phyloP scores from a whole-genome alignment of 768 basidiomycete species.

The Amanita rimosa region DNA sequence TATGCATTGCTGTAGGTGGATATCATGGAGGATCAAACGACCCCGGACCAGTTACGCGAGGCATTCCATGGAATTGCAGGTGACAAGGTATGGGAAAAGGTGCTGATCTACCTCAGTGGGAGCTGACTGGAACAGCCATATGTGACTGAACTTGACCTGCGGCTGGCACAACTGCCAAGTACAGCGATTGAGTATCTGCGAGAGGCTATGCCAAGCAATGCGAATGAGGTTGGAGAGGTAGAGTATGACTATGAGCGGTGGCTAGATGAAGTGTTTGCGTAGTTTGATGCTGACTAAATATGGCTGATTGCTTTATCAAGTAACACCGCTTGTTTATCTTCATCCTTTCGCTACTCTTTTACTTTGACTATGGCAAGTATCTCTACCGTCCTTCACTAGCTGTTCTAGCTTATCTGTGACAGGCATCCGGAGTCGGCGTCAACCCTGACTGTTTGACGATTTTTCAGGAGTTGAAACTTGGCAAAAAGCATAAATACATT shows the following conservation, averaged over 20 bases:
- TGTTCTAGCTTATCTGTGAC: conserved; percentile 5
- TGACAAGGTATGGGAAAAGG: conserved; percentile 60
- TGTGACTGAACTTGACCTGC: conserved; percentile 89
- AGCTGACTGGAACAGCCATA: conserved; percentile 45
- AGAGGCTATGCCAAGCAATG: conserved; percentile 61
- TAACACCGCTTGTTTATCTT: conserved; percentile 3
- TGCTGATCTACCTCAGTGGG: neutral
- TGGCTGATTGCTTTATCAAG: conserved; percentile 14
- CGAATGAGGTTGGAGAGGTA: conserved; percentile 44
- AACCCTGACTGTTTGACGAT: conserved; percentile 41
- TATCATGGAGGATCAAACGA: conserved; percentile 92
- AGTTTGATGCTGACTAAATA: conserved; percentile 11
- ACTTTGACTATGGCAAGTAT: conserved; percentile 19
- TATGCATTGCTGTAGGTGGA: conserved; percentile 51
- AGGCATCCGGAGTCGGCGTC: conserved; percentile 62
- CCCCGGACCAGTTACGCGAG: conserved; percentile 83
- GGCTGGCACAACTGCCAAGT: conserved; percentile 68
- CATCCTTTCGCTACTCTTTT: conserved; percentile 5
- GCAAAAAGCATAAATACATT: conserved; percentile 75
- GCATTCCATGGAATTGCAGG: conserved; percentile 88
- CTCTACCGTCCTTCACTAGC: neutral
- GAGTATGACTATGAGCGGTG: conserved; percentile 79
- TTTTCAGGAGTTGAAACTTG: conserved; percentile 66
- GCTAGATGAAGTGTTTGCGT: conserved; percentile 70
- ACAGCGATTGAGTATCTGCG: conserved; percentile 72